Base-by-base conservation (phyloP, 2,329 filamentous ascomycete genomes). In the Ploettnerulaceae sp. region DNA sequence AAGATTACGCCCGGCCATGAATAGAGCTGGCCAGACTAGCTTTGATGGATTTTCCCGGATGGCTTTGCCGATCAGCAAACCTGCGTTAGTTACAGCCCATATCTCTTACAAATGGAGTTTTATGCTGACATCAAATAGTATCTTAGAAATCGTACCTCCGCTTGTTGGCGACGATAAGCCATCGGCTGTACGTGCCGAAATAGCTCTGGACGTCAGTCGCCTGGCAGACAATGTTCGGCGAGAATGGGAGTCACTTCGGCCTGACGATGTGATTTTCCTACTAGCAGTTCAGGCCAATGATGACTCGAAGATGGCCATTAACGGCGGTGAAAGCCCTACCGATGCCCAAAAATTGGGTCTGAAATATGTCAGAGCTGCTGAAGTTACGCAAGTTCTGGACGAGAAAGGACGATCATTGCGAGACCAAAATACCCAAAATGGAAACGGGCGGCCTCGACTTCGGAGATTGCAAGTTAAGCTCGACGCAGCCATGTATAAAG, bases 1-100 rank as follows among this genome's bases (percentile, higher is more conserved):
- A 61, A 82, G 89, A 35, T 69, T 98, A 49, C 81, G 84, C 55
- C 90, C 91, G 2, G 79, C 82, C 54, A 62, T 70, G 17, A 75
- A 74, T 48, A 76, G 76, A 31, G 72, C 78, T 28, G 85, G 83
- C n/a, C 78, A 81, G 53, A 83, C 77, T 0, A 73, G 70, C 4
- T 97, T 97, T 61, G 74, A 84, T 9, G 91, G 93, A 0, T 89
- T 87, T 58, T 94, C 91, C 2, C 89, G 82, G 59, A 95, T 97
- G 90, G 90, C 89, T 2, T 73, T 97, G 43, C 84, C 88, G 1
- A 93, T 96, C 49, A 75, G 80, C 14, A 93, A 88, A 59, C 87
- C 89, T 52, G 84, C 88, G 59, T 63, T 56, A 55, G 57, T 58
- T 21, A 25, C n/a, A 35, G 15, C 29, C 34, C 41, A 40, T 26